Evolutionary conservation across 805 yeast genomes (phyloP).

Genomic region (Candida rishiriensis): DNA sequence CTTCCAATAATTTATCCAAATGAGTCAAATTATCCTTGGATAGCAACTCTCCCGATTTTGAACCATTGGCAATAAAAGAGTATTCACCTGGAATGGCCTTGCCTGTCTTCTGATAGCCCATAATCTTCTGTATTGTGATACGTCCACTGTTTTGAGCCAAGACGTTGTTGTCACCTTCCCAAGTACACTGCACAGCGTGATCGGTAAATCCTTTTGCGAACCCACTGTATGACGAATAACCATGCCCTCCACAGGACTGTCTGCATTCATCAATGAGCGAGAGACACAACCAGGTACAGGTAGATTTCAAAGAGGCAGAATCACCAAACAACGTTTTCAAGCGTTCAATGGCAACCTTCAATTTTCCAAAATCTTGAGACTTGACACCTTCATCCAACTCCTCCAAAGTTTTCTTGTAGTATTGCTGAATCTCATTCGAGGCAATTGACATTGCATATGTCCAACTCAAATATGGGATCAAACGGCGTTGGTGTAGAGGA

Average conservation of each 20-base stretch:
- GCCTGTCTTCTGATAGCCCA: conserved; percentile 34
- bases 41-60: conserved; percentile 30
- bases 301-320: conserved; percentile 84
- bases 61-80: conserved; percentile 28
- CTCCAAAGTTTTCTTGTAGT: conserved; percentile 45
- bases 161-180: conserved; percentile 97
- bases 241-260: conserved; percentile 96
- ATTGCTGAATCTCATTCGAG: conserved; percentile 53
- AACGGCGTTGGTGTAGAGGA: conserved; percentile 83
- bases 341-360: conserved; percentile 46
- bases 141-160: conserved; percentile 82
- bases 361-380: conserved; percentile 41
- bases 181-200: conserved; percentile 97
- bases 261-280: conserved; percentile 81
- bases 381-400: conserved; percentile 51
- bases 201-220: conserved; percentile 86
- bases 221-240: conserved; percentile 89
- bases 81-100: conserved; percentile 41
- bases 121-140: conserved; percentile 54
- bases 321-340: conserved; percentile 77
- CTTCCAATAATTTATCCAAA: conserved; percentile 30
- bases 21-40: conserved; percentile 26
- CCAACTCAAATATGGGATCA: conserved; percentile 79
- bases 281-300: conserved; percentile 83
- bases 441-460: conserved; percentile 74